Base-by-base conservation (phyloP, 2,329 filamentous ascomycete species). In the Geosmithia morbida region DNA sequence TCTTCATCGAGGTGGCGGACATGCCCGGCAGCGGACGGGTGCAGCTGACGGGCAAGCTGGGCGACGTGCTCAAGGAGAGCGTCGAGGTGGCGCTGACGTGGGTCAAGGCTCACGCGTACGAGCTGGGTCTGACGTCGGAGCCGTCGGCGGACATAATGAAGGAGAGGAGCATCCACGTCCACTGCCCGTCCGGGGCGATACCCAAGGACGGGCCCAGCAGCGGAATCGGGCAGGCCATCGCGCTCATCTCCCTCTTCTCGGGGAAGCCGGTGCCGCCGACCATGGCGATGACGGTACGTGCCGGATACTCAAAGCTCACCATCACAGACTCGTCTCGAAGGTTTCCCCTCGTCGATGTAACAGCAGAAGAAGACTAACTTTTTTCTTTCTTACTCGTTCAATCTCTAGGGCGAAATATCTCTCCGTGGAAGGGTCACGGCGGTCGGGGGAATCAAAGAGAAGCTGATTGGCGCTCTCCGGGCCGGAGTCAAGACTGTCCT, bases 371-470 rank as follows among this genome's bases (percentile, higher is more conserved):
- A 48, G 49, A 46, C 58, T 61, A 48, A 62, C 49, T 49, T 43
- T 51, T 29, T n/a, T n/a, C n/a, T n/a, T n/a, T n/a, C n/a, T n/a
- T n/a, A n/a, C n/a, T n/a, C 48, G 8, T 51, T 44, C 46, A 54
- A 54, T 48, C 44, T 48, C 64, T 61, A 78, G 74, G 78, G 79
- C 52, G 79, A 83, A 59, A 79, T 83, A 51, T 87, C 85, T 48
- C 77, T 98, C 22, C 79, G 92, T 41, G 92, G 92, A 19, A 81
- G 88, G 53, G 85, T 98, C 48, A 87, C 92, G 66, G 87, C 90
- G 22, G 92, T 98, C 37, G 92, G 92, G 47, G 92, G 92, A 17
- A 97, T 98, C 68, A 96, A 97, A 67, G 90, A 98, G 77, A 98
- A 98, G 66, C 74, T 97, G 47, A 97, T 98, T 59, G 92, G 92